Percentiles rank a stretch among this genome's conserved stretches.
These are phyloP conservation scores for Limnomonas spitsbergensis DNA, from an alignment of 139 green algal species.

Conservation along the genomic window DNA sequence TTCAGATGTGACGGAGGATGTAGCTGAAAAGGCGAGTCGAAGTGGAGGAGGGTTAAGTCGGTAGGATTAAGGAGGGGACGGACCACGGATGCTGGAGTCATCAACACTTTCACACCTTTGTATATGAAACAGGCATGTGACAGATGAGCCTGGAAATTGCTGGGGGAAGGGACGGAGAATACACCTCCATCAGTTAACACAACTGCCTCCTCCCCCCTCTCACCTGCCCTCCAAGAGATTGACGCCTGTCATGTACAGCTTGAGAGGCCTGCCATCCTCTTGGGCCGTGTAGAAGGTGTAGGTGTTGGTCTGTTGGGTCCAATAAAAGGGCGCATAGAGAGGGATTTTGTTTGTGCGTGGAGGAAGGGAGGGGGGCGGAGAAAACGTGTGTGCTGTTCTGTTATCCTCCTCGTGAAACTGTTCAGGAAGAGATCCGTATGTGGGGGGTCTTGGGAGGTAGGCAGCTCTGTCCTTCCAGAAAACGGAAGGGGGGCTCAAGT, in stretches of 20 bases:
- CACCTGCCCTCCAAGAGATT: slow-evolving; percentile 42
- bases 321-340: neutral
- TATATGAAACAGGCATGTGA: no score
- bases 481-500: neutral
- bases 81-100: no score
- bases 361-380: neutral
- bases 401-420: neutral
- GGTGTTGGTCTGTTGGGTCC: slow-evolving; percentile 22
- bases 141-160: no score
- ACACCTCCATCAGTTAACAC: neutral
- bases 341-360: neutral
- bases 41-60: no score
- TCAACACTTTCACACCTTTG: no score
- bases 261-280: slow-evolving; percentile 18
- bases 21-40: no score
- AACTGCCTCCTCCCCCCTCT: neutral
- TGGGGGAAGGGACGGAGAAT: no score
- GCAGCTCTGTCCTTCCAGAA: neutral
- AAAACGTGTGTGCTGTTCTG: neutral
- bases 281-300: slow-evolving; percentile 50
- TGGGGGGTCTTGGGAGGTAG: no score
- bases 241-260: slow-evolving; percentile 51
- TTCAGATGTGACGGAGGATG: neutral
- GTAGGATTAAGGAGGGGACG: no score
- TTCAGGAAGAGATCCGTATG: no score